These are phyloP conservation scores for Termitomyces sp. DNA, from an alignment of 768 basidiomycete genomes.

Conservation along the genomic window DNA sequence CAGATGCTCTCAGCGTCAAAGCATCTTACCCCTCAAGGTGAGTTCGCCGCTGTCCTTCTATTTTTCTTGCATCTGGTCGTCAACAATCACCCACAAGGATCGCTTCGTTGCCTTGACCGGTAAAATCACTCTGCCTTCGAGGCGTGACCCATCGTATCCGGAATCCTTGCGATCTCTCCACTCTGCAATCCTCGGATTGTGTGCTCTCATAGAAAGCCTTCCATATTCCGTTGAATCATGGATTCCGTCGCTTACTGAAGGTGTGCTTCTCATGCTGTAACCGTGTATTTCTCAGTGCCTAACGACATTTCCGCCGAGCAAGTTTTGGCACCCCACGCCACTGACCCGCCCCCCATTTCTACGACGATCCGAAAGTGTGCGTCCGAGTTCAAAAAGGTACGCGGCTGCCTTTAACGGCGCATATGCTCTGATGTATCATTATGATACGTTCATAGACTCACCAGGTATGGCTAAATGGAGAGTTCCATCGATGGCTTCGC, in stretches of 20 bases:
- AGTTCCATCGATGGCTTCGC: conserved; percentile 8
- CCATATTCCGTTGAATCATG: conserved; percentile 93
- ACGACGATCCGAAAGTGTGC: conserved; percentile 84
- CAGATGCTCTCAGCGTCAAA: conserved; percentile 85
- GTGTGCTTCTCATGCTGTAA: conserved; percentile 27
- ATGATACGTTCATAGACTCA: conserved; percentile 40
- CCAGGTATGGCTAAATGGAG: conserved; percentile 35
- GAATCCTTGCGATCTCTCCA: conserved; percentile 70
- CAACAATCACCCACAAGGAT: conserved; percentile 40
- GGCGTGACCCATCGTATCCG: conserved; percentile 69
- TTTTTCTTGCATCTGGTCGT: conserved; percentile 6
- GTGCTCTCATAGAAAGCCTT: conserved; percentile 86
- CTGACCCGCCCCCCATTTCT: conserved; percentile 86
- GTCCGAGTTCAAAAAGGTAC: conserved; percentile 79
- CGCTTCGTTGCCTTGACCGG: conserved; percentile 69
- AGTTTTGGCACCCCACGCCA: conserved; percentile 71
- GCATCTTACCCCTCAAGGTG: conserved; percentile 81
- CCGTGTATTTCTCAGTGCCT: conserved; percentile 1
- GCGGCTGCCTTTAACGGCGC: conserved; percentile 14
- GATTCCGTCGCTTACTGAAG: conserved; percentile 79
- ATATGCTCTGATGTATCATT: conserved; percentile 7
- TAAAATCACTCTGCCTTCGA: conserved; percentile 57
- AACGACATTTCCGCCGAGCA: conserved; percentile 21
- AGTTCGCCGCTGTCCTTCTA: conserved; percentile 11
- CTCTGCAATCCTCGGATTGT: conserved; percentile 85